These are phyloP conservation scores for Micractinium conductrix DNA, from an alignment of 139 green algal genomes.

Conservation along the genomic window DNA sequence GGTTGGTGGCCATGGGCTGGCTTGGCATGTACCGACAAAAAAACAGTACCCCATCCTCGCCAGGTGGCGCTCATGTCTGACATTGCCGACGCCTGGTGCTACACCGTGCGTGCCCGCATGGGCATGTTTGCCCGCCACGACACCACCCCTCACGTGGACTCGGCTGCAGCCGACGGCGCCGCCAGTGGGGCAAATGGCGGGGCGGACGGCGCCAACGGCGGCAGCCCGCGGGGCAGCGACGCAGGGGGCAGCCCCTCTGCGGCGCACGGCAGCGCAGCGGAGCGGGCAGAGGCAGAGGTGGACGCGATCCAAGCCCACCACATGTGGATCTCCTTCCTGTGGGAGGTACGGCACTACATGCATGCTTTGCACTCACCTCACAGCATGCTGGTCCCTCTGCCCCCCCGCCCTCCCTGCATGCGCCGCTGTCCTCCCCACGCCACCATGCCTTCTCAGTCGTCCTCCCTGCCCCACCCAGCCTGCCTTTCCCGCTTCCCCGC, in stretches of 20 bases:
- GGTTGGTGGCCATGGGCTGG: neutral
- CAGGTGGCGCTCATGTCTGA: constrained; percentile 63
- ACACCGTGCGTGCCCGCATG: constrained; percentile 51
- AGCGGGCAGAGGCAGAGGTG: neutral
- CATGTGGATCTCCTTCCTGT: constrained; percentile 51
- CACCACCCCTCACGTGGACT: neutral
- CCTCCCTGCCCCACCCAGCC: too few species aligned
- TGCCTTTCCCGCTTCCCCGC: too few species aligned
- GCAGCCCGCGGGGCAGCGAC: neutral
- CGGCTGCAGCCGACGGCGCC: too few species aligned
- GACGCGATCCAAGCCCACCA: constrained; percentile 47
- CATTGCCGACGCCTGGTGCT: constrained; percentile 62
- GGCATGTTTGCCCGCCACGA: constrained; percentile 66
- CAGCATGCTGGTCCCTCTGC: too few species aligned
- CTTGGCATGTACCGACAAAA: neutral
- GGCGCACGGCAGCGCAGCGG: neutral
- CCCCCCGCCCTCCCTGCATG: too few species aligned
- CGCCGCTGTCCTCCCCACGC: too few species aligned
- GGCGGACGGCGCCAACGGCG: neutral
- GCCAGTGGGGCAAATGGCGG: too few species aligned
- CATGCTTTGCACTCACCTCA: neutral
- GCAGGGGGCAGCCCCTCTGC: neutral
- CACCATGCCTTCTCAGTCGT: too few species aligned
- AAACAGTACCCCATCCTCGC: neutral
- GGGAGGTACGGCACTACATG: constrained; percentile 45